A percentile compares a stretch with the other conserved stretches of the same genome.
These are phyloP conservation scores for Diaporthe sp. DNA, from an alignment of 2,329 filamentous ascomycete species.

Conservation along the genomic window DNA sequence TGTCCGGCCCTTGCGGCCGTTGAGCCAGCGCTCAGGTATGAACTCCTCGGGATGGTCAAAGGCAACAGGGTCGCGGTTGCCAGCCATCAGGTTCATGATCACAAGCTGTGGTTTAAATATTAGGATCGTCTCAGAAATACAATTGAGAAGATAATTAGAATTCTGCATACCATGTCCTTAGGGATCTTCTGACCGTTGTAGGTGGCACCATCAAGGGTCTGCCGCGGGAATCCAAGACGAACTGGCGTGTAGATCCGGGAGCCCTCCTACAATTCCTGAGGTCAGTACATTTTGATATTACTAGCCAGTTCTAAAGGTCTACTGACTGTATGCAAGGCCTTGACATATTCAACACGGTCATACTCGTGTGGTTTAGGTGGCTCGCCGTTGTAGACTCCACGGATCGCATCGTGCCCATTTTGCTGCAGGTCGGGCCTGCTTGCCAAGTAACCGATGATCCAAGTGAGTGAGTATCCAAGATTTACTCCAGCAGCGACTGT, in stretches of 20 bases:
- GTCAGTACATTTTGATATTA: too few species aligned
- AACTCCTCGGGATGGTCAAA: background rate
- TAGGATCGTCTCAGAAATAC: background rate
- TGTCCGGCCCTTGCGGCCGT: background rate
- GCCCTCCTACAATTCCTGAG: background rate
- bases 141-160: too few species aligned
- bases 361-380: conserved; percentile 11
- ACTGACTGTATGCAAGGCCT: background rate
- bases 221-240: conserved; percentile 4
- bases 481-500: conserved; percentile 1
- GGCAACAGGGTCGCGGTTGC: background rate
- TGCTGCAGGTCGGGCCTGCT: background rate
- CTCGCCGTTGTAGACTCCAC: background rate
- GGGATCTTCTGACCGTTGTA: conserved; percentile 5
- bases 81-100: conserved; percentile 5
- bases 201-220: background rate
- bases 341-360: conserved; percentile 5
- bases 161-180: conserved; percentile 13
- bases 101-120: background rate
- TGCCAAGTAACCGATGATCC: conserved; percentile 4
- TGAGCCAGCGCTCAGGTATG: background rate
- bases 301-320: too few species aligned
- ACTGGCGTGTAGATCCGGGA: background rate
- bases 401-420: background rate
- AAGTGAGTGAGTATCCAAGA: background rate